Evolutionary conservation across 2,329 filamentous ascomycete species (phyloP).

Genomic region (Fusarium sp.): DNA sequence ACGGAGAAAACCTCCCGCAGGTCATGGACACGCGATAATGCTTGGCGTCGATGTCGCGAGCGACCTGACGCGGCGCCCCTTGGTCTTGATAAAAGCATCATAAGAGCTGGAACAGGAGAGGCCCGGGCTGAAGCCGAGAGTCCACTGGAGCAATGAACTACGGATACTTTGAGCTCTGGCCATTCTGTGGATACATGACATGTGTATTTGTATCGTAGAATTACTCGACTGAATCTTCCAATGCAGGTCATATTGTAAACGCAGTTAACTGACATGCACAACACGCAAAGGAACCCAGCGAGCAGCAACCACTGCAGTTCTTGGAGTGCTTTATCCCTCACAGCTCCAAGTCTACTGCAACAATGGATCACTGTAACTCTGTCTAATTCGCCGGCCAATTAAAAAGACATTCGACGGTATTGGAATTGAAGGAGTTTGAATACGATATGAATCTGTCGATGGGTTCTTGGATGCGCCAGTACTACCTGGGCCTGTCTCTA

Average conservation of each 20-base stretch:
- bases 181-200: not conserved
- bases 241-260: constrained; percentile 7
- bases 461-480: too few relatives aligned
- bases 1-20: not conserved
- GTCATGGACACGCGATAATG: constrained; percentile 13
- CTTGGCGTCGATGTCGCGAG: constrained; percentile 27
- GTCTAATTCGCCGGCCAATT: too few relatives aligned
- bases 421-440: too few relatives aligned
- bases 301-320: not conserved
- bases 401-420: too few relatives aligned
- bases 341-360: too few relatives aligned
- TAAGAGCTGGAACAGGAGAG: not conserved
- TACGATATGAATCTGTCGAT: too few relatives aligned
- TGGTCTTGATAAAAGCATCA: not conserved
- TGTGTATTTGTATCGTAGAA: not conserved
- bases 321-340: not conserved
- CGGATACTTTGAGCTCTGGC: not conserved
- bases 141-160: not conserved
- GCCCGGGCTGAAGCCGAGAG: not conserved
- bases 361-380: too few relatives aligned
- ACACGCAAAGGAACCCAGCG: not conserved
- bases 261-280: not conserved
- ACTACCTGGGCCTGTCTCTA: too few relatives aligned
- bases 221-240: not conserved
- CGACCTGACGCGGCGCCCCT: constrained; percentile 10